Base-by-base conservation (phyloP, 2,329 filamentous ascomycete species). In the Ceratocystis huliohia region DNA sequence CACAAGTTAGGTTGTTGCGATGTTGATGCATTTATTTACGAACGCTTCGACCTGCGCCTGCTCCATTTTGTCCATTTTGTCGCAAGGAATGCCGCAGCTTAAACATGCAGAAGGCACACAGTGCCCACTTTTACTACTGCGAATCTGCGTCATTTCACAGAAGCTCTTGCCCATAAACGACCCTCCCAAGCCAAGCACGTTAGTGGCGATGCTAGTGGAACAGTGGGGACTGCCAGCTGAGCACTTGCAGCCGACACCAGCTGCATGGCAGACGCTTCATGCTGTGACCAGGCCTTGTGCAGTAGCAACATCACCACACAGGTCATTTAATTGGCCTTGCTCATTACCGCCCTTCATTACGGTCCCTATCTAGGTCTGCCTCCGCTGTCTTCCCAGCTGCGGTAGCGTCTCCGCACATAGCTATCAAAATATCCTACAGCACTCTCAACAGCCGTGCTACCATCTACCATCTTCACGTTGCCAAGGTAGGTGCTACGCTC, bases 331-430 rank as follows among this genome's bases (percentile, higher is more conserved):
- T 37, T 50, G 46, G 4, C 46, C 22, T 7, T 20, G 6, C 17
- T 7, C 15, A 17, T 48, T 48, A 3, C 15, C 46, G n/a, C 46
- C 20, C 20, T 25, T 22, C 46, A 50, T n/a, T 25, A 25, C 22
- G 15, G 48, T 15, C 48, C 15, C 48, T 37, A 67, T 25, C 62
- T n/a, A n/a, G n/a, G n/a, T n/a, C n/a, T 63, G 3, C 76, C 78
- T 3, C 72, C 73, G 22, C 73, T 77, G 2, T 76, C 69, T 61
- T 81, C 78, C 81, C 80, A 83, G 0, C 80, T 80, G 0, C 68
- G 71, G 65, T 81, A 82, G 61, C 75, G 75, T 4, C 74, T 71
- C 68, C 79, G 77, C 76, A 82, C 82, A 65, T 80, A 80, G 0
- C 73, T 73, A 25, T 25, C 22, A 25, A 25, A 25, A 25, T 25